phyloP scores from a whole-genome alignment of 2,329 filamentous ascomycete genomes.

The Cadophora sp. region DNA sequence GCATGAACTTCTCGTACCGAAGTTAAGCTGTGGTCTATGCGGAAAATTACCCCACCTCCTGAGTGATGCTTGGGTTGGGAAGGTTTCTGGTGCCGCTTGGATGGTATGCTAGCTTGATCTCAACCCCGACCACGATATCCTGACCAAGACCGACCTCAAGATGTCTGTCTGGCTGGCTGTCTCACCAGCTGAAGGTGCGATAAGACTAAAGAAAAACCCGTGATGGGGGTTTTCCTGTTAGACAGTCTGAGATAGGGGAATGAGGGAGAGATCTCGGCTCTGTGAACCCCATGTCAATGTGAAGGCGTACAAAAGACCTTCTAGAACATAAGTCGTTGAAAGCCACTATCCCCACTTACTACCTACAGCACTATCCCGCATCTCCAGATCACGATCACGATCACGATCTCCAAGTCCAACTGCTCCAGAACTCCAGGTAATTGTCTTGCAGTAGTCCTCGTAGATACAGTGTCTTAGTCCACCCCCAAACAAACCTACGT shows the following conservation, averaged over 20 bases:
- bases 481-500: neutral
- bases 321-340: neutral
- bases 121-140: neutral
- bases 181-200: neutral
- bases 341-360: neutral
- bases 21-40: slow-evolving; percentile 24
- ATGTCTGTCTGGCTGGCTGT: neutral
- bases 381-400: slow-evolving; percentile 2
- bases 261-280: neutral
- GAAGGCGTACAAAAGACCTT: slow-evolving; percentile 8
- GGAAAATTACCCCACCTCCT: neutral
- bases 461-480: no score
- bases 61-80: no score
- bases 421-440: neutral
- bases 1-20: neutral
- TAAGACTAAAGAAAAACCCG: neutral
- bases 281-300: neutral
- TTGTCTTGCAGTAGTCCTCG: neutral
- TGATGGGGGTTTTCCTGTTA: neutral
- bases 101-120: neutral
- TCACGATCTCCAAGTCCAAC: neutral
- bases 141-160: no score
- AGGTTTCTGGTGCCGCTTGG: neutral
- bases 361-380: neutral
- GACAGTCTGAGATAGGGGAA: no score